Conservation (phyloP, 148 eudicot species). For the Chenopodium album region DNA sequence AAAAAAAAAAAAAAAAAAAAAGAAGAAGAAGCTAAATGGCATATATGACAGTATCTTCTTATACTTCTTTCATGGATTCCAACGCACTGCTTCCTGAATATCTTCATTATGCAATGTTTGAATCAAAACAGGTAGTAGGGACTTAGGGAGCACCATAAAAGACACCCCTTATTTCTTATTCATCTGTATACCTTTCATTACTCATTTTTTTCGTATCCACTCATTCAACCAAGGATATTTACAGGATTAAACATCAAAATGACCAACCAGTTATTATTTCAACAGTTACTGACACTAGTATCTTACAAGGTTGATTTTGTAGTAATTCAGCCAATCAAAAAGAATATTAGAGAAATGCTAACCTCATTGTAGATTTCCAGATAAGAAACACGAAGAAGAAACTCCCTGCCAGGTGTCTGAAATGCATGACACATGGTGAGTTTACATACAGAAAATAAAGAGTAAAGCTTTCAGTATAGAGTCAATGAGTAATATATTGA, state of each 20-base stretch:
- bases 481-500: background rate
- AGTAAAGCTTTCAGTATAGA: background rate
- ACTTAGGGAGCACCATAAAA: background rate
- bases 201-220: background rate
- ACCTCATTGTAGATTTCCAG: conserved; percentile 91
- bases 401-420: conserved; percentile 78
- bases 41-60: background rate
- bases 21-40: background rate
- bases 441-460: background rate
- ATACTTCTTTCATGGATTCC: background rate
- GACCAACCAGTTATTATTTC: background rate
- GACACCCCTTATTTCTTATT: background rate
- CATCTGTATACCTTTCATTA: background rate
- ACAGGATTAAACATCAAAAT: background rate
- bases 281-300: background rate
- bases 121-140: background rate
- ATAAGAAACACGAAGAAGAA: conserved; percentile 82
- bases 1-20: too few species aligned
- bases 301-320: background rate
- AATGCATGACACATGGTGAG: background rate
- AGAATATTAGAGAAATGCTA: conserved; percentile 17
- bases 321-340: conserved; percentile 2
- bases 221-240: too few species aligned
- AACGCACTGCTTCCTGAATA: background rate
- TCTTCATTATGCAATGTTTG: background rate